These are phyloP conservation scores for Neophaeococcomyces aloes DNA, from an alignment of 2,329 filamentous ascomycete genomes.

Conservation along the genomic window DNA sequence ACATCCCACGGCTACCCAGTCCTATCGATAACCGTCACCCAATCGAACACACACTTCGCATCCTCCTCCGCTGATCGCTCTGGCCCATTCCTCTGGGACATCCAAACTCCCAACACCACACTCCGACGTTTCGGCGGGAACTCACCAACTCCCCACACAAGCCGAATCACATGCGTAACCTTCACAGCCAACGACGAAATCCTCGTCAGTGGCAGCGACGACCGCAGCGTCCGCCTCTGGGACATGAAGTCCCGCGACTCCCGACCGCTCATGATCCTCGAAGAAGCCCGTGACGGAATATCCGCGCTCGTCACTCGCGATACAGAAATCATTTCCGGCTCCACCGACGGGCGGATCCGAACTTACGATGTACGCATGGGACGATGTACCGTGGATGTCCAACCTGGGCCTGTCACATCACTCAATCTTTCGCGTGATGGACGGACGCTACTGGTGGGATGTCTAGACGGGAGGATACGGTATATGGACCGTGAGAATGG, in stretches of 20 bases:
- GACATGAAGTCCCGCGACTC: conserved; percentile 47
- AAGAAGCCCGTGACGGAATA: conserved; percentile 59
- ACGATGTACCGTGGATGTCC: conserved; percentile 56
- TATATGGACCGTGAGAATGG: conserved; percentile 73
- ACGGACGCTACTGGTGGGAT: conserved; percentile 62
- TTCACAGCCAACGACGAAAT: conserved; percentile 66
- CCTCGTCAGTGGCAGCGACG: conserved; percentile 61
- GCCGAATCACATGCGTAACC: conserved; percentile 64
- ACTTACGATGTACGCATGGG: conserved; percentile 77
- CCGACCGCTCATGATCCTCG: conserved; percentile 61
- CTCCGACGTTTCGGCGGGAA: conserved; percentile 60
- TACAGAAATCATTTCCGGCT: conserved; percentile 54
- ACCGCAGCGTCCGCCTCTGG: conserved; percentile 68
- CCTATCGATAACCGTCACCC: conserved; percentile 61
- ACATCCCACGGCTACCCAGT: conserved; percentile 86
- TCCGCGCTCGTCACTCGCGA: conserved; percentile 11
- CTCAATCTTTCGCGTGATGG: conserved; percentile 60
- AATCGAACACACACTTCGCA: conserved; percentile 73
- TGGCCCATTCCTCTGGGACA: conserved; percentile 84
- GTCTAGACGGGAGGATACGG: conserved; percentile 64
- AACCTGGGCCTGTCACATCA: conserved; percentile 61
- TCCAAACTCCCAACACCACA: conserved; percentile 61
- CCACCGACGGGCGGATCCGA: conserved; percentile 73
- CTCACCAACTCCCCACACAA: conserved; percentile 48
- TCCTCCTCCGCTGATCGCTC: conserved; percentile 82